Evolutionary conservation across 208 protist species (phyloP), one percentile per base, ranked within the genome.

Genomic region (Crithidia brevicula): DNA sequence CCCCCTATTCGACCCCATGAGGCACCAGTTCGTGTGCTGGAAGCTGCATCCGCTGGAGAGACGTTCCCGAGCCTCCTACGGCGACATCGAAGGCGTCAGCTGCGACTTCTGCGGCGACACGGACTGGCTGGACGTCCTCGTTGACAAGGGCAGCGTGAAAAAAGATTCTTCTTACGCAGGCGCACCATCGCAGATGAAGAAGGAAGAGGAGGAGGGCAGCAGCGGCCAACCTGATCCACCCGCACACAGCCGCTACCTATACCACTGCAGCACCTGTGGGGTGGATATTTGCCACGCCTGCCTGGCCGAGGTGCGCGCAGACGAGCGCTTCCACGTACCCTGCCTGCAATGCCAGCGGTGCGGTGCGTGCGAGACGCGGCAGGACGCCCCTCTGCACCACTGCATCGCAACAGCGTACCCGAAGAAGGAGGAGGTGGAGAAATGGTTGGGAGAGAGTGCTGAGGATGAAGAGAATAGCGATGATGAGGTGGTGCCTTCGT

Each of bases 31-130:
- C 63, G 68, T 82, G 27, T 96, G 91, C 72, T 96, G 88, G 86
- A 68, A 80, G 5, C 56, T 74, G 11, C 82, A 92, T 54, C 27
- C 60, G 42, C 56, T 96, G 28, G 42, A 69, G 28, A 25, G 40
- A 4, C 81, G 79, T 18, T 53, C 65, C 9, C 54, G 76, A 18
- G 25, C 47, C 6, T 59, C 74, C 50, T 94, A 96, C 66, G 77
- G 67, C 18, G 49, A 33, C 23, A 72, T 86, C 25, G 91, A 92
- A 27, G 91, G 88, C 30, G 75, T 96, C 45, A 91, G 82, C 72
- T 96, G 91, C 54, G 91, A 96, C 51, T 96, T 96, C 51, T 96
- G 91, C 49, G 91, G 91, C 15, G 62, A 81, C 63, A 91, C 88
- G 0, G 67, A 88, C 46, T 96, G 91, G 88, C 50, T 82, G 7